Percentiles rank a stretch among this genome's conserved stretches.
Conservation (phyloP, 306 rosid genomes). For the apple (Malus domestica) region ASM211411v1 NC_041796.1:11204501-11205000, state of each 20-base stretch:
- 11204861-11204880: neutral
- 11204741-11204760: neutral
- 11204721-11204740: conserved; percentile 48
- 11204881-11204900: neutral
- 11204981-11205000: too few species aligned
- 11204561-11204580: conserved; percentile 51
- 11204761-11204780: neutral
- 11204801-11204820: neutral
- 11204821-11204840: neutral
- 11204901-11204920: too few species aligned
- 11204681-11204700: conserved; percentile 60
- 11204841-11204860: neutral
- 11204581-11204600: conserved; percentile 55
- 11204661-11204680: conserved; percentile 86
- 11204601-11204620: conserved; percentile 66
- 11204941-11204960: too few species aligned
- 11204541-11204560: conserved; percentile 52
- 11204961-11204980: too few species aligned
- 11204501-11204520: neutral
- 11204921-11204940: too few species aligned
- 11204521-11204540: conserved; percentile 57
- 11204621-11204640: conserved; percentile 71
- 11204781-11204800: neutral
- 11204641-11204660: conserved; percentile 77
- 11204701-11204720: conserved; percentile 42